Conservation (phyloP, 306 rosid species). For the Rosa persica region DNA sequence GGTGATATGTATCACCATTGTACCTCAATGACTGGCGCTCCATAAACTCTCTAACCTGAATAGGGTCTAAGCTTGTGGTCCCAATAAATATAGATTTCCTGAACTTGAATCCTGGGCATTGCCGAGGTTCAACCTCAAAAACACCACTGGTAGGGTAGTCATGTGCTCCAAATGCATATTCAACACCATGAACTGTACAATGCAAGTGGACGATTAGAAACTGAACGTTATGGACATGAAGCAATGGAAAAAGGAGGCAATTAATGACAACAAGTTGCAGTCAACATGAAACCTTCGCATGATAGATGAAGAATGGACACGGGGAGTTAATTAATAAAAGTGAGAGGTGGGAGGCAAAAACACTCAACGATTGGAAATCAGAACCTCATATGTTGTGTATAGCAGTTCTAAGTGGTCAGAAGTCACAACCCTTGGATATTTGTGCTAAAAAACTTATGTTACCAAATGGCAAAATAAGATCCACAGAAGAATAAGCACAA, state of each 20-base stretch:
- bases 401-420: background rate
- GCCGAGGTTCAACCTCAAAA: conserved; percentile 96
- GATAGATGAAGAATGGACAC: background rate
- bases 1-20: conserved; percentile 89
- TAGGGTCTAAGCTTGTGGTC: conserved; percentile 71
- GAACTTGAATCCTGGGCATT: conserved; percentile 96
- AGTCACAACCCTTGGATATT: background rate
- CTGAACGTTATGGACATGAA: conserved; percentile 3
- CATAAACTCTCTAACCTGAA: conserved; percentile 91
- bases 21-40: conserved; percentile 70
- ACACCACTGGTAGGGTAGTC: conserved; percentile 95
- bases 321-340: background rate
- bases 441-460: background rate
- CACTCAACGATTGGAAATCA: too few species aligned
- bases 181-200: conserved; percentile 83
- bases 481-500: background rate
- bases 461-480: background rate
- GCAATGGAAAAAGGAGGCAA: background rate
- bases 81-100: conserved; percentile 87
- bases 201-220: conserved; percentile 33
- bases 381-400: too few species aligned
- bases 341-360: too few species aligned
- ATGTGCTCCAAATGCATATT: conserved; percentile 97
- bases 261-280: background rate
- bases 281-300: background rate